These are phyloP conservation scores for Centella asiatica DNA, from an alignment of 129 eudicot species.

Conservation along the genomic window DNA sequence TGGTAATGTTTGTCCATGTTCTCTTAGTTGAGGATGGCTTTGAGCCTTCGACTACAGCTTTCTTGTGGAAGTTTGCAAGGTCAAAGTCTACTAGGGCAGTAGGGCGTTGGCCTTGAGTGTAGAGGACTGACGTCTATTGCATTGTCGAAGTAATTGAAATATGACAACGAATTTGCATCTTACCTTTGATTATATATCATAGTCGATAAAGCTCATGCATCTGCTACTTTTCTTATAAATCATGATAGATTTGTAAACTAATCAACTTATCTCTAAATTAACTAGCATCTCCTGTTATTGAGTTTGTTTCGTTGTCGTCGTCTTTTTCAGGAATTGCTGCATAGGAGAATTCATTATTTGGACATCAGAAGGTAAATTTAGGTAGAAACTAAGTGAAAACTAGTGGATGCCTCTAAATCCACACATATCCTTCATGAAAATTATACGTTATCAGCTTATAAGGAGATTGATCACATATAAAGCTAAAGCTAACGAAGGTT, in stretches of 20 bases:
- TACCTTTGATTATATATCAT: no score
- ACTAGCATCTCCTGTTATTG: background rate
- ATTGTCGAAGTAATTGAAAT: background rate
- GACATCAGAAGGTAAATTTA: conserved; percentile 43
- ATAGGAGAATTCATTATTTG: conserved; percentile 45
- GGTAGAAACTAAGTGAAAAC: conserved; percentile 31
- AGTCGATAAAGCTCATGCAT: no score
- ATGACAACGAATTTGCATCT: background rate
- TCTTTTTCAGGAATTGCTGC: conserved; percentile 59
- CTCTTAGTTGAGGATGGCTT: background rate
- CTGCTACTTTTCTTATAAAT: background rate
- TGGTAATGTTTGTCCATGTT: background rate
- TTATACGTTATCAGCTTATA: conserved; percentile 23
- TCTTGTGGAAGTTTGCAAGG: no score
- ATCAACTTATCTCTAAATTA: background rate
- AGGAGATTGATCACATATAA: conserved; percentile 20
- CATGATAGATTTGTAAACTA: background rate
- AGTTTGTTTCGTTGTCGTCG: conserved; percentile 1
- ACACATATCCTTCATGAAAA: conserved; percentile 34
- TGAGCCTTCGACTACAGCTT: no score
- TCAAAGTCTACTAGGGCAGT: background rate
- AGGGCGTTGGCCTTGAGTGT: background rate
- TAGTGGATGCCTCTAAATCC: conserved; percentile 26
- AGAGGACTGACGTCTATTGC: background rate
- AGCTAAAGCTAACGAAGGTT: conserved; percentile 21